Evolutionary conservation across 805 yeast species (phyloP), one percentile per base, ranked within the genome.

Genomic region (Wickerhamomyces canadensis): DNA sequence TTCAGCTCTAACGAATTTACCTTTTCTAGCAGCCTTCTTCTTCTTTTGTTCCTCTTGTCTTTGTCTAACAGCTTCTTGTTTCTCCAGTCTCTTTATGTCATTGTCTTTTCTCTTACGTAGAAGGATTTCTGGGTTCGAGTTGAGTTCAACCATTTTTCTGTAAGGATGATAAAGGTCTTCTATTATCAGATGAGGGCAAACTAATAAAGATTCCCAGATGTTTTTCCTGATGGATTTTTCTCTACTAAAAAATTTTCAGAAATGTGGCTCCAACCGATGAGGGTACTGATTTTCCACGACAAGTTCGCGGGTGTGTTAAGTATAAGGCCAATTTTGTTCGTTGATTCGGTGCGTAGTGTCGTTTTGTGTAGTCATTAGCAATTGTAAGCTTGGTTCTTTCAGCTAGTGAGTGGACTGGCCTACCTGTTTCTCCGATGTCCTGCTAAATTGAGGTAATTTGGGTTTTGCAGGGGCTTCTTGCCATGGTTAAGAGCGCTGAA

Each of bases 51-150:
- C 69, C 37, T 68, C 69, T 30, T 63, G 65, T 58, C 72, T 76
- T 50, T 67, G 62, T 44, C 68, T 68, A 13, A 80, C 79, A 38
- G 70, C 70, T 46, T 80, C 84, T 58, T 82, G 91, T 54, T 80
- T 84, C 58, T 80, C 84, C 37, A 83, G 51, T 58, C 88, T 73
- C 48, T 79, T 67, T 58, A 82, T 68, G 58, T 84, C 91, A 42
- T 81, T 83, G 55, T 81, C 75, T 66, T 83, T 84, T 64, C 94
- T 77, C 67, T 84, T 84, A 55, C 79, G 77, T 44, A 84, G 70
- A 49, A 84, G 74, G 38, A 84, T 70, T 59, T 84, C 93, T 27
- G 93, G 91, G 55, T 80, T 82, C 19, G 82, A 70, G 56, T 80
- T 76, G 36, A 78, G 63, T 35, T 76, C 57, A 28, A 48, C 55